phyloP scores from a whole-genome alignment of 805 yeast genomes.

The Tetrapisispora arboricola region DNA sequence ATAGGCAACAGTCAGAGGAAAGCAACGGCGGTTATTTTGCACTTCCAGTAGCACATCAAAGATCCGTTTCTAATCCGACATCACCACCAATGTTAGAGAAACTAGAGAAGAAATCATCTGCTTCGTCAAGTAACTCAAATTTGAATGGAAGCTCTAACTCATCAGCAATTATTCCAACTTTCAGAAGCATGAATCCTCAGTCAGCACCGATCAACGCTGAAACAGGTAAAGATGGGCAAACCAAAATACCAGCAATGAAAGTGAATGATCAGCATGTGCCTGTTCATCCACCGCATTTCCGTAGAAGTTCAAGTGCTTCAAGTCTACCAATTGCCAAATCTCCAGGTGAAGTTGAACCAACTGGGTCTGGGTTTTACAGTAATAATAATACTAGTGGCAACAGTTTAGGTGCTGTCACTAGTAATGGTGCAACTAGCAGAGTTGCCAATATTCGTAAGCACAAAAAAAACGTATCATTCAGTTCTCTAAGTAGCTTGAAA shows the following conservation, averaged over 20 bases:
- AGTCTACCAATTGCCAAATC: conserved; percentile 10
- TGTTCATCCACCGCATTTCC: neutral
- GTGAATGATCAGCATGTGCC: conserved; percentile 15
- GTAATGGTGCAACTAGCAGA: conserved; percentile 7
- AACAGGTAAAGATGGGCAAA: neutral
- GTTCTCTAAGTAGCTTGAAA: conserved; percentile 27
- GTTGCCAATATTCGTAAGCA: conserved; percentile 26
- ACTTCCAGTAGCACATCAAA: conserved; percentile 20
- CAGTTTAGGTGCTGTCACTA: conserved; percentile 10
- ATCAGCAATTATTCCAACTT: neutral
- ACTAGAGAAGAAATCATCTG: conserved; percentile 3
- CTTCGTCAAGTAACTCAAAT: conserved; percentile 3
- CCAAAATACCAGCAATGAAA: conserved; percentile 12
- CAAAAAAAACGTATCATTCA: conserved; percentile 27
- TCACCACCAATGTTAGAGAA: conserved; percentile 5
- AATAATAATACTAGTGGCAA: conserved; percentile 18
- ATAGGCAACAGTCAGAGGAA: conserved; percentile 17
- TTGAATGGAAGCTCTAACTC: neutral
- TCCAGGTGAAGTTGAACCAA: conserved; percentile 6
- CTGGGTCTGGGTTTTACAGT: conserved; percentile 11
- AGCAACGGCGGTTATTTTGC: conserved; percentile 30
- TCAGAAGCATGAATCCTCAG: neutral
- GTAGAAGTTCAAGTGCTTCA: conserved; percentile 1
- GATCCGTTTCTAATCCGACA: conserved; percentile 1
- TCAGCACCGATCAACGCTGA: neutral